Evolutionary conservation across 805 yeast species (phyloP).

Genomic region (Suhomyces sp.): DNA sequence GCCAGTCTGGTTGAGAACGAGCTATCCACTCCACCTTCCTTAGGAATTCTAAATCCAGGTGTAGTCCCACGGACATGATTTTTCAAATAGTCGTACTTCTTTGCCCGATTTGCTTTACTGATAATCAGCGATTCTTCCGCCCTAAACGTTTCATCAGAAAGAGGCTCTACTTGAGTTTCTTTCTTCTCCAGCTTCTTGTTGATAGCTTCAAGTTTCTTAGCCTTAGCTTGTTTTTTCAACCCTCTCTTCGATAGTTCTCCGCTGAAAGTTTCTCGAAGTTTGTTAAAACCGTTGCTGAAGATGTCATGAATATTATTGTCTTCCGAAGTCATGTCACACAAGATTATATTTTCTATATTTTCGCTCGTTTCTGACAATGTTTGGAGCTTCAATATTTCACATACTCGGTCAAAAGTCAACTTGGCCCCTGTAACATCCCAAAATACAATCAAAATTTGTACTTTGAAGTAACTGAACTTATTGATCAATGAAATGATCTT

Average conservation of each 20-base stretch:
- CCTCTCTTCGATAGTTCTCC: slow-evolving; percentile 34
- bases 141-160: slow-evolving; percentile 11
- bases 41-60: not conserved
- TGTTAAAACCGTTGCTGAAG: slow-evolving; percentile 20
- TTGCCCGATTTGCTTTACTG: slow-evolving; percentile 25
- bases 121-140: slow-evolving; percentile 23
- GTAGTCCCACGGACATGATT: slow-evolving; percentile 19
- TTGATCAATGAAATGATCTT: slow-evolving; percentile 34
- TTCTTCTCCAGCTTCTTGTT: slow-evolving; percentile 6
- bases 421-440: slow-evolving; percentile 37
- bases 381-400: slow-evolving; percentile 13
- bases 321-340: slow-evolving; percentile 34
- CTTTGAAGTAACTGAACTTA: slow-evolving; percentile 34
- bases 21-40: not conserved
- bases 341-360: slow-evolving; percentile 18
- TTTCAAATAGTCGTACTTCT: slow-evolving; percentile 31
- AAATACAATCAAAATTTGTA: slow-evolving; percentile 38
- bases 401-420: slow-evolving; percentile 13
- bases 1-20: not conserved
- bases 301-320: slow-evolving; percentile 24
- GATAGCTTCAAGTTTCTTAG: slow-evolving; percentile 6
- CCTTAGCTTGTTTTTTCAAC: slow-evolving; percentile 14
- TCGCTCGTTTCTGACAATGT: slow-evolving; percentile 7
- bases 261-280: slow-evolving; percentile 19
- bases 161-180: not conserved